Base-by-base conservation (phyloP, 768 basidiomycete species). In the Mycena belliarum region DNA sequence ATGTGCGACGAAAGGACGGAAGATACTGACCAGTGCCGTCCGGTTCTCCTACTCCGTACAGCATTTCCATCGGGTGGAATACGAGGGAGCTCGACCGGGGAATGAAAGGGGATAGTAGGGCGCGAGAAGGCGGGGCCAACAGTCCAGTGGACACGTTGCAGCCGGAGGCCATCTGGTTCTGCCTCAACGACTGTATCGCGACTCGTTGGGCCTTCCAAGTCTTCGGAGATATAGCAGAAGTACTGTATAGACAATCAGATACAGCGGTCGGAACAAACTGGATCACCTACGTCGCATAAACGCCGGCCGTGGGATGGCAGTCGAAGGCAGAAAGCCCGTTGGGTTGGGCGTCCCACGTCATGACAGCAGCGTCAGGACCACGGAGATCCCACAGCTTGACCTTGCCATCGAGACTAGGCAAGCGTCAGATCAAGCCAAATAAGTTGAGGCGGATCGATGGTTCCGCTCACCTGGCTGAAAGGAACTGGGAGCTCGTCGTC, bases 301-400 rank as follows among this genome's bases (percentile, higher is more conserved):
- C 88, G 37, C 86, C 84, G 0, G 92, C 82, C 49, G 87, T 82
- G 11, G 88, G 78, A 72, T 99, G 97, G 1, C 92, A 86, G 61
- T 97, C 94, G 63, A 98, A 89, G 1, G 88, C 82, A 11, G 91
- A 84, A 45, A 98, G 76, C 11, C 95, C 94, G 28, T 84, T 73
- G 2, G 83, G 81, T 62, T 88, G 84, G 23, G 84, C 69, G 37
- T 88, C 79, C 80, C 89, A 86, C 37, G 82, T 80, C 47, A 84
- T 77, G 14, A 83, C 68, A 6, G 91, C 80, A 28, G 71, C 72
- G 42, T 89, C 84, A 6, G 78, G 63, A 18, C 82, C 80, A 52
- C 97, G 86, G 28, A 91, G 75, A 72, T 99, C 97, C 88, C 95
- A 98, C 10, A 98, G 73, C 66, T 90, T 90, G 40, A 97, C 88